A percentile compares a stretch with the other conserved stretches of the same genome.
These are phyloP conservation scores for Tothia fuscella DNA, from an alignment of 2,329 filamentous ascomycete genomes.

Conservation along the genomic window DNA sequence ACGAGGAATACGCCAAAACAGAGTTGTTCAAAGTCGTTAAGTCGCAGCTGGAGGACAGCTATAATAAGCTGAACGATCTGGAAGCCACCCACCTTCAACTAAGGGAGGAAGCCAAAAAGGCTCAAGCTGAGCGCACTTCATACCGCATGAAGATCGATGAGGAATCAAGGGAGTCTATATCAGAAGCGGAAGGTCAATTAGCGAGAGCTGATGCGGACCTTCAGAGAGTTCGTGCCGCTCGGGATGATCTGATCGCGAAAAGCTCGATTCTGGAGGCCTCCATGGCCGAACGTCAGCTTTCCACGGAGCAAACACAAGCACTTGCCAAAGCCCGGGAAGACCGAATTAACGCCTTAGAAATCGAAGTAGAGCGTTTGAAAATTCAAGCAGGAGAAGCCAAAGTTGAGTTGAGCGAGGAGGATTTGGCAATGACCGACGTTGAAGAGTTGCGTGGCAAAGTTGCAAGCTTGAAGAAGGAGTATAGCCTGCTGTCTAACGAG, in stretches of 20 bases:
- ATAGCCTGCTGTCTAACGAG: conserved; percentile 74
- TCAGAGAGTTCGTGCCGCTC: conserved; percentile 66
- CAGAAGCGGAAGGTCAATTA: conserved; percentile 72
- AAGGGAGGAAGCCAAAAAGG: conserved; percentile 71
- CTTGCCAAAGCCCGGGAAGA: conserved; percentile 67
- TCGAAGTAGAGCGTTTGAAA: conserved; percentile 62
- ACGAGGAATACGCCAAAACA: conserved; percentile 88
- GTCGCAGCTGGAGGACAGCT: conserved; percentile 80
- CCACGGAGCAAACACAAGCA: conserved; percentile 65
- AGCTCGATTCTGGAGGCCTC: conserved; percentile 65
- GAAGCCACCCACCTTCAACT: conserved; percentile 80
- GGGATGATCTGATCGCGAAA: conserved; percentile 80
- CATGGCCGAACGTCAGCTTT: conserved; percentile 62
- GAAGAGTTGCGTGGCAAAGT: conserved; percentile 68
- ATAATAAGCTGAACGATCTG: conserved; percentile 81
- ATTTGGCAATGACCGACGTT: conserved; percentile 24
- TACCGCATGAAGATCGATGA: conserved; percentile 73
- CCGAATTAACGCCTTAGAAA: conserved; percentile 70
- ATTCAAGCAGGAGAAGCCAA: conserved; percentile 38
- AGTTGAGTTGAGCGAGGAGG: conserved; percentile 4
- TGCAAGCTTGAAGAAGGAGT: conserved; percentile 64
- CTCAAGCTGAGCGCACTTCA: conserved; percentile 71
- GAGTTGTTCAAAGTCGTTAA: conserved; percentile 90
- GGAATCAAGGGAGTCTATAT: conserved; percentile 59
- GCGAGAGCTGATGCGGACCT: conserved; percentile 74